A percentile compares a stretch with the other conserved stretches of the same genome.
These are phyloP conservation scores for Mycena sp. DNA, from an alignment of 1,284 basidiomycete genomes.

Conservation along the genomic window DNA sequence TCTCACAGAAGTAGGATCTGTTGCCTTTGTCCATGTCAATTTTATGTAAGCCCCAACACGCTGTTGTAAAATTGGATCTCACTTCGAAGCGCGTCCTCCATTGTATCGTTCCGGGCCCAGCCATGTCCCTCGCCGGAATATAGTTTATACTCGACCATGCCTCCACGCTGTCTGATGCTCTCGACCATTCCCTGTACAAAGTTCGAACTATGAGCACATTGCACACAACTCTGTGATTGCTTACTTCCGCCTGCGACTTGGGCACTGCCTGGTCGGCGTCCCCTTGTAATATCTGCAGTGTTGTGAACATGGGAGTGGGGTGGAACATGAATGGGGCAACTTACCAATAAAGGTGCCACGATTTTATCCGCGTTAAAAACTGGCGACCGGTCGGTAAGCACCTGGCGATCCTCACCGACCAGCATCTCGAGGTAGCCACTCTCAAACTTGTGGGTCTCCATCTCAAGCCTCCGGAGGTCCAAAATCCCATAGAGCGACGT, in stretches of 20 bases:
- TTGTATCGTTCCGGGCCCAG: slow-evolving; percentile 37
- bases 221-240: neutral
- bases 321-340: slow-evolving; percentile 23
- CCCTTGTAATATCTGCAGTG: slow-evolving; percentile 61
- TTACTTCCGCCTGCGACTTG: slow-evolving; percentile 52
- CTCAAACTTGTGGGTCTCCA: slow-evolving; percentile 76
- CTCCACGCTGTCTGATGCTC: slow-evolving; percentile 51
- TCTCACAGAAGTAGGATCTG: too few species aligned
- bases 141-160: slow-evolving; percentile 56
- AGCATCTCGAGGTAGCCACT: slow-evolving; percentile 61
- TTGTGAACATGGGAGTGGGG: neutral
- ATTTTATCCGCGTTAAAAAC: slow-evolving; percentile 61
- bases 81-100: slow-evolving; percentile 21
- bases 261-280: slow-evolving; percentile 65
- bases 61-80: slow-evolving; percentile 26
- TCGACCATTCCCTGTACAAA: slow-evolving; percentile 50
- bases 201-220: neutral
- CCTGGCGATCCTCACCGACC: slow-evolving; percentile 62
- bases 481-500: slow-evolving; percentile 65
- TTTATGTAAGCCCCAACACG: slow-evolving; percentile 13
- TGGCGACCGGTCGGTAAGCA: slow-evolving; percentile 61
- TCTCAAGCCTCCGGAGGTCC: slow-evolving; percentile 57
- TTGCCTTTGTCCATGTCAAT: too few species aligned
- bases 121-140: slow-evolving; percentile 69
- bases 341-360: slow-evolving; percentile 59